Percentiles rank a stretch among this genome's conserved stretches.
Evolutionary conservation across 208 protist species (phyloP).

Genomic region (Herpetomonas tarakana): DNA sequence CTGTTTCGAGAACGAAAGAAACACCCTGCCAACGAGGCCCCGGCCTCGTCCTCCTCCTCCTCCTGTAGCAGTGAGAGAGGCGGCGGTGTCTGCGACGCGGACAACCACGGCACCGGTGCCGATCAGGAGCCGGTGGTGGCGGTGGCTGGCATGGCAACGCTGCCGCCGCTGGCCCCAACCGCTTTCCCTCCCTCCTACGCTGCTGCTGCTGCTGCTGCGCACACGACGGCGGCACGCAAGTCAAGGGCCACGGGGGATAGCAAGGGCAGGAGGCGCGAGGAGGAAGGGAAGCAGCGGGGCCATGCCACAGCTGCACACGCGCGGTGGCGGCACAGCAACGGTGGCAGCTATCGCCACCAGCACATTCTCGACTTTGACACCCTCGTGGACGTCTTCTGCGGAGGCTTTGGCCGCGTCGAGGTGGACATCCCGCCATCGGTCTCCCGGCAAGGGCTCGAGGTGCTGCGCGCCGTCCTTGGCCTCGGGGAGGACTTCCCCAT

Average conservation of each 20-base stretch:
- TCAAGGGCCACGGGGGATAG: neutral
- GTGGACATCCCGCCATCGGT: conserved; percentile 61
- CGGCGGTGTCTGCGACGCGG: neutral
- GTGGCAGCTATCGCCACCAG: neutral
- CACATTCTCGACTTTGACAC: conserved; percentile 16
- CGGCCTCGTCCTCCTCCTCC: neutral
- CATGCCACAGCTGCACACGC: neutral
- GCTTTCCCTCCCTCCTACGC: neutral
- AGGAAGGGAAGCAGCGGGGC: neutral
- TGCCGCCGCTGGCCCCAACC: neutral
- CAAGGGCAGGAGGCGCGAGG: neutral
- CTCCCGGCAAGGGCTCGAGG: conserved; percentile 29
- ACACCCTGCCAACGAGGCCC: conserved; percentile 9
- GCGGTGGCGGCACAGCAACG: conserved; percentile 11
- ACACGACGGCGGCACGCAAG: too few relatives aligned
- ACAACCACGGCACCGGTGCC: neutral
- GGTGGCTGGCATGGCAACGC: neutral
- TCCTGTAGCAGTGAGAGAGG: neutral
- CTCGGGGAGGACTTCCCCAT: conserved; percentile 47
- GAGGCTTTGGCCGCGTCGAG: conserved; percentile 73
- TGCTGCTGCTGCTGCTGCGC: too few relatives aligned
- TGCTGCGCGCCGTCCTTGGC: conserved; percentile 36
- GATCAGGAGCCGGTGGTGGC: neutral
- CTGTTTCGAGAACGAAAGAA: conserved; percentile 36
- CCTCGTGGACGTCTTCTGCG: conserved; percentile 48